Conservation (phyloP, 169 alveolate species). For the Plasmodium coatneyi region DNA sequence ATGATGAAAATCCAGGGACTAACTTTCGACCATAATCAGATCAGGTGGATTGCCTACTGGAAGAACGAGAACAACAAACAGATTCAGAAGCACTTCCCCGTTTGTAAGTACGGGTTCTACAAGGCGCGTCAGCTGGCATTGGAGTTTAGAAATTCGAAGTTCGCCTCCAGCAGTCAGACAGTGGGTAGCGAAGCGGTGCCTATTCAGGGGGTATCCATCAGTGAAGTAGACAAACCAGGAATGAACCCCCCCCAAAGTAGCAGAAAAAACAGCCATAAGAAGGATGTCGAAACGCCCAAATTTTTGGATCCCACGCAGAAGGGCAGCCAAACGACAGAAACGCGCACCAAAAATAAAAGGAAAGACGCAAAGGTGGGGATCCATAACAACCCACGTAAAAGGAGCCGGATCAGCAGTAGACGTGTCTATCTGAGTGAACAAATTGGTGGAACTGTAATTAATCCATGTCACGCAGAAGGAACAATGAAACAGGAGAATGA, state of each 20-base stretch:
- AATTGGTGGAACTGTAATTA: not conserved
- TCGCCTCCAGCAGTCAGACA: not conserved
- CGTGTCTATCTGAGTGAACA: not conserved
- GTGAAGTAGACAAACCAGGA: not conserved
- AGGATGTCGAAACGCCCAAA: not conserved
- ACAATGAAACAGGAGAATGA: not conserved
- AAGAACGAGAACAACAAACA: constrained; percentile 82
- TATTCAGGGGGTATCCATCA: not conserved
- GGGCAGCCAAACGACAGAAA: not conserved
- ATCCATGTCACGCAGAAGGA: not conserved
- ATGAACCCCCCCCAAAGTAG: not conserved
- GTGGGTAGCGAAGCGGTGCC: not conserved
- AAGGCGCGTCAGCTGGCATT: constrained; percentile 82
- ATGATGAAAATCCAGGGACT: constrained; percentile 81
- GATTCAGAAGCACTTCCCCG: constrained; percentile 84
- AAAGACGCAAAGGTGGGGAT: not conserved
- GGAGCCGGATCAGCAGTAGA: not conserved
- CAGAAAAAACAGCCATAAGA: not conserved
- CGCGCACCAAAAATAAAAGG: not conserved
- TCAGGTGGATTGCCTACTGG: constrained; percentile 86
- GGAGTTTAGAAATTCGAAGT: constrained; percentile 72
- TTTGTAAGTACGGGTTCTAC: constrained; percentile 79
- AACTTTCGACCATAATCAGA: constrained; percentile 84
- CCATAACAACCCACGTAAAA: not conserved
- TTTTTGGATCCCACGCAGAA: not conserved